A percentile compares a stretch with the other conserved stretches of the same genome.
These are phyloP conservation scores for Mycena chlorophos DNA, from an alignment of 768 basidiomycete genomes.

Conservation along the genomic window DNA sequence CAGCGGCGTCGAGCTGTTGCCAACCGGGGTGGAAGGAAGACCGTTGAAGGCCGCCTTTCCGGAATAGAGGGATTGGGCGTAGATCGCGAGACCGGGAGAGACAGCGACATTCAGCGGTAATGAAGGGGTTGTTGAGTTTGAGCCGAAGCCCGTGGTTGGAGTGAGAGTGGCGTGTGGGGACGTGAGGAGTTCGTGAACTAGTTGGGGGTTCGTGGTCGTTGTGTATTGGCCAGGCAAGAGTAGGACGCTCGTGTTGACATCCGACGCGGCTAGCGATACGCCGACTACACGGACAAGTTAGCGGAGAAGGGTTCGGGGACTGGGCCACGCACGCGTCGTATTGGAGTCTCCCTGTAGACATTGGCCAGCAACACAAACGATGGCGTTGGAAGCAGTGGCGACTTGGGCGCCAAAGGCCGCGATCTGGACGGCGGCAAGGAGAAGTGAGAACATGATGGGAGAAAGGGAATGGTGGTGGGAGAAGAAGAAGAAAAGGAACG, in stretches of 20 bases:
- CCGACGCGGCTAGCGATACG: conserved; percentile 58
- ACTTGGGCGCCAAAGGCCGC: conserved; percentile 31
- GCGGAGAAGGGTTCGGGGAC: neutral
- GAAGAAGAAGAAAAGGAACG: neutral
- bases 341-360: conserved; percentile 81
- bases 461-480: neutral
- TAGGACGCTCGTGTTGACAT: conserved; percentile 52
- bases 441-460: neutral
- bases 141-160: conserved; percentile 63
- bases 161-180: conserved; percentile 60
- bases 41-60: conserved; percentile 61
- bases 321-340: conserved; percentile 53
- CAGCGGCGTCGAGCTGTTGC: conserved; percentile 52
- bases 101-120: too few species aligned
- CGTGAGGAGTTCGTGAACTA: conserved; percentile 67
- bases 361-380: conserved; percentile 87
- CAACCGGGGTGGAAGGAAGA: conserved; percentile 51
- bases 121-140: conserved; percentile 53
- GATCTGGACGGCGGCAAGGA: neutral
- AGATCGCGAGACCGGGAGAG: conserved; percentile 73
- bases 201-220: conserved; percentile 66
- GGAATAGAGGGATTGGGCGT: conserved; percentile 60
- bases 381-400: conserved; percentile 54
- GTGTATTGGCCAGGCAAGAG: conserved; percentile 80
- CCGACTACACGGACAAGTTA: conserved; percentile 54